Evolutionary conservation across 2,329 filamentous ascomycete species (phyloP), one percentile per base, ranked within the genome.

Genomic region (Ophiosphaerella korrae): DNA sequence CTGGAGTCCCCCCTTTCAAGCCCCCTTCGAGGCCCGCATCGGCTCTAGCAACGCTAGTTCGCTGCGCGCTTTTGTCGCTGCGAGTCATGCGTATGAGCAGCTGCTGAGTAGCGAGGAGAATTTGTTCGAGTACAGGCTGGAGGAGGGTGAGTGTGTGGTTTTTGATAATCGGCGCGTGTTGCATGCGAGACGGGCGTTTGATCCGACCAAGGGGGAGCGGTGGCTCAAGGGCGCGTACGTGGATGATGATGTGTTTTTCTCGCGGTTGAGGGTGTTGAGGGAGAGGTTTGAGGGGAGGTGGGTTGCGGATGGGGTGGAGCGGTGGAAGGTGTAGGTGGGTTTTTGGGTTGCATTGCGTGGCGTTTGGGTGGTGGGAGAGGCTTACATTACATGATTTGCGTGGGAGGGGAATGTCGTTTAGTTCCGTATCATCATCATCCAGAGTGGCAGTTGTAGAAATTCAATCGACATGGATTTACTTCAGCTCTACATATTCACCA

Each of bases 191-290:
- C 82, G 80, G 13, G 84, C 85, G 26, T 97, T 97, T 73, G 85
- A 93, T 68, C 74, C 79, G 0, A 75, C 75, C 0, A 80, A 81
- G 6, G 89, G 89, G 1, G 82, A 86, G 54, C 80, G 93, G 45
- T 96, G 90, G 89, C 75, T 97, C 47, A 89, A 90, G 62, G 94
- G 94, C 4, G 84, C 90, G 0, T 99, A 97, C 74, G 80, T 97
- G 24, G 84, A 88, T 55, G 78, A 82, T 5, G 86, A 89, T 75
- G 83, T 84, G 2, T 82, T 86, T 45, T 65, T 69, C 24, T 82
- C 78, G 16, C 74, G 71, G 45, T 75, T 79, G 53, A 69, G 77
- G 36, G 74, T 80, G 1, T 52, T 80, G 51, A 58, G 72, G 40
- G 72, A 76, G 63, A 68, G 52, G 54, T 70, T 63, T 23, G 53